Evolutionary conservation across 495 filamentous ascomycete species (phyloP), one percentile per base, ranked within the genome.

Genomic region (Trichocladium uniseriatum): DNA sequence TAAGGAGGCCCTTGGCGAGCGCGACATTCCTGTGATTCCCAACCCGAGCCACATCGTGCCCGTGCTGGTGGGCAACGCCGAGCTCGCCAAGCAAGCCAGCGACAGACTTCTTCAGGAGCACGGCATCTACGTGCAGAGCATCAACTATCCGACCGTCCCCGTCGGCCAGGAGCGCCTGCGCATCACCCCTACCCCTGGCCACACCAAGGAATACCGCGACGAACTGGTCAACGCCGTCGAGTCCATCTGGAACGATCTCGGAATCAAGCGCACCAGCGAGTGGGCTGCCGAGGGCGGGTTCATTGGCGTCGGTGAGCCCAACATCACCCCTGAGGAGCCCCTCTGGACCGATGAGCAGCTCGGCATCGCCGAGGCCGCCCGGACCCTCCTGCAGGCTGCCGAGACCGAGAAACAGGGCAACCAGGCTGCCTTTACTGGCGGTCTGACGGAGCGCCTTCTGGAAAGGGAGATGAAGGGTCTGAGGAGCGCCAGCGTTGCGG

Each of bases 131-230:
- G 92, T 98, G 13, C 92, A 98, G 68, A 87, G 87, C 48, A 97
- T 98, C 76, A 98, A 98, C 71, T 98, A 97, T 69, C 92, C 92
- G 6, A 98, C 92, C 45, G 92, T 98, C 1, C 92, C 92, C 1
- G 86, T 91, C 5, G 92, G 92, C 13, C 87, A 98, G 70, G 92
- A 98, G 69, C 84, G 92, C 27, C 78, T 98, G 43, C 83, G 92
- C 55, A 86, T 98, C 64, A 98, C 92, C 7, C 92, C 92, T 0
- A 98, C 92, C 9, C 92, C 92, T 0, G 92, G 92, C 29, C 92
- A 98, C 62, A 80, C 79, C 43, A 82, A 82, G 63, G 74, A 84
- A 52, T 89, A 82, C 63, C 86, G 86, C 47, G 81, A 89, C 49
- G 80, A 95, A 53, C 79, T 98, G 6, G 82, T 95, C n/a, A 63